phyloP scores from a whole-genome alignment of 176 grass and related monocot species.

The Carex myosuroides region DNA sequence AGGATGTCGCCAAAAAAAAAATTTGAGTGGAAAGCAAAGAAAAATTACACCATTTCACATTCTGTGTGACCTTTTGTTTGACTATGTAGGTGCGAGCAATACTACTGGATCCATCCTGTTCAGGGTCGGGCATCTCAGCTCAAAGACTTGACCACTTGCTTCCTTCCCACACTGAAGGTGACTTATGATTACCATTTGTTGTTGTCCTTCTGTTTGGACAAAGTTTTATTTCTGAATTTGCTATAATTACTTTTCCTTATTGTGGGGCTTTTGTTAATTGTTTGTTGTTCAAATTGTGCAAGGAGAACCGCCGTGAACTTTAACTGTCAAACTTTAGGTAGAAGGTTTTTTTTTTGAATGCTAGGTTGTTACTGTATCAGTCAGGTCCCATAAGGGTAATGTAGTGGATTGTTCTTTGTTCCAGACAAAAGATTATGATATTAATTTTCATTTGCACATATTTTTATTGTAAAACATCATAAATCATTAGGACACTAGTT shows the following conservation, averaged over 20 bases:
- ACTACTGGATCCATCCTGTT: slow-evolving; percentile 87
- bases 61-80: background rate
- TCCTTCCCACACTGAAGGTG: slow-evolving; percentile 76
- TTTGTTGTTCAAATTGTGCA: background rate
- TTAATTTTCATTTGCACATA: background rate
- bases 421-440: background rate
- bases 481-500: background rate
- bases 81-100: slow-evolving; percentile 66
- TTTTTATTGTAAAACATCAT: background rate
- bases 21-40: background rate
- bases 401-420: background rate
- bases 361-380: background rate
- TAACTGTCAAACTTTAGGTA: background rate
- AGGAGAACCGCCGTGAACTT: background rate
- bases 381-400: background rate
- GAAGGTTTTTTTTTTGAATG: background rate
- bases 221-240: background rate
- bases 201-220: background rate
- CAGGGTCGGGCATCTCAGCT: slow-evolving; percentile 83
- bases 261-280: background rate
- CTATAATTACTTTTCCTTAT: background rate
- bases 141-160: slow-evolving; percentile 89
- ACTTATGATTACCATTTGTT: background rate
- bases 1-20: background rate
- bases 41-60: background rate